These are phyloP conservation scores for Echeveria elegans DNA, from an alignment of 164 flowering plant genomes.

Conservation along the genomic window DNA sequence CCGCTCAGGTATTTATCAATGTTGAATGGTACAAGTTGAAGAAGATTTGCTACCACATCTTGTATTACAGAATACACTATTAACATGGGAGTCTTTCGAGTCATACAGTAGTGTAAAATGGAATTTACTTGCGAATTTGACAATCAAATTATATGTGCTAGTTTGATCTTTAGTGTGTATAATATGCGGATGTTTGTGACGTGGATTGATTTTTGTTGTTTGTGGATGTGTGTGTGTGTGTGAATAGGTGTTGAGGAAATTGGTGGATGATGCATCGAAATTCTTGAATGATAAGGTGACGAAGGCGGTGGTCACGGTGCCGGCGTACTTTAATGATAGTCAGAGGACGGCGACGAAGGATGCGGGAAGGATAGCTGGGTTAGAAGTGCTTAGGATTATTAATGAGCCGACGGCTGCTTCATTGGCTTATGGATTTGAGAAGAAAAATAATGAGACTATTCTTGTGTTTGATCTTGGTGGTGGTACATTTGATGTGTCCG, in stretches of 20 bases:
- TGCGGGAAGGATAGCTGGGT: not conserved
- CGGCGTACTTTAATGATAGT: conserved; percentile 21
- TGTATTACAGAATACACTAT: no score
- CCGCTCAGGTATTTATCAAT: no score
- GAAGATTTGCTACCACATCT: no score
- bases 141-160: no score
- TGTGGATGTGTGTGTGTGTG: not conserved
- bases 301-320: conserved; percentile 29
- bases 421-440: conserved; percentile 92
- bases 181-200: no score
- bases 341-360: conserved; percentile 29
- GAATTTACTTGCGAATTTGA: no score
- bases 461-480: conserved; percentile 96
- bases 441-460: conserved; percentile 88
- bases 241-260: conserved; percentile 32
- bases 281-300: conserved; percentile 30
- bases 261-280: conserved; percentile 36
- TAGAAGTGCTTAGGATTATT: conserved; percentile 28
- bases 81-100: no score
- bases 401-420: conserved; percentile 98
- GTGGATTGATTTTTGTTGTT: not conserved
- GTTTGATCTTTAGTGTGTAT: no score
- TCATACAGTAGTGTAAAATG: no score
- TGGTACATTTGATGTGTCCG: conserved; percentile 35
- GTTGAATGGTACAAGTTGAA: no score